Base-by-base conservation (phyloP, 352 stramenopile genomes). In the Pythium scleroteichum region DNA sequence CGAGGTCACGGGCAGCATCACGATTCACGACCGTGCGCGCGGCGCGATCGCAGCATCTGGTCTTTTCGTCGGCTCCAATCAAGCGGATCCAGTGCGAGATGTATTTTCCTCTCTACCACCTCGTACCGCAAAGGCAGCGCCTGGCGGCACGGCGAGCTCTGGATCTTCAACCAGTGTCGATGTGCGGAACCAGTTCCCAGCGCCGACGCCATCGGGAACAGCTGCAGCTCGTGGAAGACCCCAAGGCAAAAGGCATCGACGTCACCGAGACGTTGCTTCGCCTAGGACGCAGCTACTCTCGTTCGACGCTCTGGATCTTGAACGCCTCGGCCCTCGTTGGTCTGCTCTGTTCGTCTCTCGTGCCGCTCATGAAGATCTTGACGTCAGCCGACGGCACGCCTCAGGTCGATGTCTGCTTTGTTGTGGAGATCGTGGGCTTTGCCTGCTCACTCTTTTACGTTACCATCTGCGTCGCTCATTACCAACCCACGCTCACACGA, bases 71-170 rank as follows among this genome's bases (percentile, higher is more conserved):
- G 3, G 29, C 0, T 23, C 47, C 47, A 2, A 53, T 53, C n/a
- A 14, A 23, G n/a, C 47, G 47, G 14, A 23, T 59, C 22, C 17
- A 27, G 51, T 50, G 51, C 26, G 51, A 48, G 3, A 59, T 59
- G 51, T 59, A 48, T 19, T 59, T 49, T 22, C 51, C 51, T 17
- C 22, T 32, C 13, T 59, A 20, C 24, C 35, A 17, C 6, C 51
- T 48, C 22, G 51, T 59, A 3, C 42, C 38, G 4, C 40, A 49
- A 42, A 24, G n/a, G 14, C 17, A 20, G 5, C 20, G 35, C 13
- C 14, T 16, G 12, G 26, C 47, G 29, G 12, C 5, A 14, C 38
- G 8, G 17, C 24, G 3, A 23, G 29, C 22, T 29, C 47, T 6
- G 8, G 39, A 16, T 7, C 27, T 5, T 40, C 16, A 2, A 12